Base-by-base conservation (phyloP, 2,329 filamentous ascomycete species). In the Aspergillus sp. region DNA sequence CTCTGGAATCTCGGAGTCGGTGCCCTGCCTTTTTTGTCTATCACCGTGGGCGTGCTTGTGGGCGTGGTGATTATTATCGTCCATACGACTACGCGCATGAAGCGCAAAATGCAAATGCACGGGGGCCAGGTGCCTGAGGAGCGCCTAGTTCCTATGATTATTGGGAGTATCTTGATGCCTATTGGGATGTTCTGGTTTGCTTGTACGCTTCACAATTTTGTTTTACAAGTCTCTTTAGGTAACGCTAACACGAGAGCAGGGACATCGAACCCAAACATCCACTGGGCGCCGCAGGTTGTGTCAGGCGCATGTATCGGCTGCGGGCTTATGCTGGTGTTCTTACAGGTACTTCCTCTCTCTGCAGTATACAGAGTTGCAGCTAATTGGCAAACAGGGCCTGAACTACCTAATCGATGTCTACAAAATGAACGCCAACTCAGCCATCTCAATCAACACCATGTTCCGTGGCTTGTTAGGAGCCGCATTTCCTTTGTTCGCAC, bases 181-280 rank as follows among this genome's bases (percentile, higher is more conserved):
- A 56, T 62, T 43, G 72, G 73, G 40, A 57, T 76, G 12, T 75
- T 75, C 53, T 72, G 70, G 68, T 75, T 75, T 45, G n/a, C n/a
- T n/a, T n/a, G n/a, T n/a, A n/a, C n/a, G n/a, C n/a, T n/a, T n/a
- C n/a, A n/a, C n/a, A n/a, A n/a, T n/a, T n/a, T n/a, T n/a, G n/a
- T n/a, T n/a, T n/a, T n/a, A n/a, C n/a, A n/a, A n/a, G n/a, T n/a
- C n/a, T n/a, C n/a, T n/a, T n/a, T n/a, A n/a, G n/a, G n/a, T n/a
- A n/a, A n/a, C n/a, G n/a, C n/a, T n/a, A n/a, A n/a, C n/a, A n/a
- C n/a, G n/a, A n/a, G n/a, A n/a, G 72, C 66, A 5, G 77, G 75
- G 74, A 67, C 68, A 0, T 70, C 70, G 0, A 67, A 58, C 42
- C 62, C 62, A 1, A 36, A 60, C 26, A 66, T 73, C 33, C 64